Base-by-base conservation (phyloP, 129 eudicot species). In the Pittosporum tobira region DNA sequence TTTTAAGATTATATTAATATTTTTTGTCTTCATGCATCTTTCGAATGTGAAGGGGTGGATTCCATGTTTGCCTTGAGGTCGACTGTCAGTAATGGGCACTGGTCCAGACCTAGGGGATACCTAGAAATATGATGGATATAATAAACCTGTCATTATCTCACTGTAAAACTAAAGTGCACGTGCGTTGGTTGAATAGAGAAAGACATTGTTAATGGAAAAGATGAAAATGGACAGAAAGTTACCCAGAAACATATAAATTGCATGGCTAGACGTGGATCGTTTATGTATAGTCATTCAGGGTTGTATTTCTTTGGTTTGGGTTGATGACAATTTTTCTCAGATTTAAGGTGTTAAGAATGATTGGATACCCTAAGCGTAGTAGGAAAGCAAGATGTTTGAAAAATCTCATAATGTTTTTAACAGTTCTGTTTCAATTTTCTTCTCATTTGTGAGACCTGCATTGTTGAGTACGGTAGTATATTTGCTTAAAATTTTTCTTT, bases 61-160 rank as follows among this genome's bases (percentile, higher is more conserved):
- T 6, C 10, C 28, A 54, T 53, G 28, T 54, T 16, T 52, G 58
- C 58, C 59, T 54, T 54, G 16, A 3, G 59, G 29, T 53, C 42
- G 28, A 21, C 42, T 5, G 8, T 15, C 42, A 53, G 42, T n/a
- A 51, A 31, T 27, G 38, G 21, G 3, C 14, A 52, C 58, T 26
- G 28, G 59, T 54, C 42, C 40, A 54, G 59, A 54, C 29, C 14
- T 29, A 54, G 40, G 7, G 24, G 42, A 26, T 28, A 34, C 15
- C 13, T 27, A 53, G n/a, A 26, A 38, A 38, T 38, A 2, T 38
- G 44, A 38, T 38, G 44, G 44, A 38, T 38, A 38, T 38, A n/a
- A n/a, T n/a, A 15, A 31, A 31, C 37, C 3, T 31, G 6, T 31
- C 37, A 38, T 12, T 38, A 2, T 38, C 2, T 38, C 3, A 38